Percentiles rank a stretch among this genome's conserved stretches.
phyloP scores from a whole-genome alignment of 2,329 filamentous ascomycete species.

The Acarospora socialis region DNA sequence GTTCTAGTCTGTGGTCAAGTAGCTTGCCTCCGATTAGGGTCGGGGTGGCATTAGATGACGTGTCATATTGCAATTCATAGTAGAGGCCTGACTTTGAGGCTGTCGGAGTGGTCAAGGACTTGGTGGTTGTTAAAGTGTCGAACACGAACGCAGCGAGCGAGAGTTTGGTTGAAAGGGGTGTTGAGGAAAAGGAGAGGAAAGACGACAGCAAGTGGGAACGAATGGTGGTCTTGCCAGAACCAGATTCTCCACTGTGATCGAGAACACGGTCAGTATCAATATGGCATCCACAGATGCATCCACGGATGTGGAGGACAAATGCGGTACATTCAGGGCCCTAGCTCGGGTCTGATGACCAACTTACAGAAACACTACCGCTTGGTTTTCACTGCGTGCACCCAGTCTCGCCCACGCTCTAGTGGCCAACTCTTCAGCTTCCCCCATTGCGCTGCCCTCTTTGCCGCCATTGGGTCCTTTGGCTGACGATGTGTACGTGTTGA shows the following conservation, averaged over 20 bases:
- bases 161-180: conserved; percentile 81
- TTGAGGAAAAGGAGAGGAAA: conserved; percentile 77
- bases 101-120: conserved; percentile 86
- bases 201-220: conserved; percentile 77
- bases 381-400: conserved; percentile 80
- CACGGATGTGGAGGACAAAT: no score
- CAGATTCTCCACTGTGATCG: conserved; percentile 70
- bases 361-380: conserved; percentile 84
- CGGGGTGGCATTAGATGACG: conserved; percentile 66
- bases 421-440: conserved; percentile 82
- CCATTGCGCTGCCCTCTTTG: conserved; percentile 83
- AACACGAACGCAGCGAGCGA: conserved; percentile 92
- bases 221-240: conserved; percentile 88
- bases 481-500: conserved; percentile 91
- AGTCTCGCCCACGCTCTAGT: conserved; percentile 72
- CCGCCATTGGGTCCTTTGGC: conserved; percentile 78
- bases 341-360: conserved; percentile 26
- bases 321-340: no score
- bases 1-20: conserved; percentile 80
- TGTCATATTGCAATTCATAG: conserved; percentile 94
- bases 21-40: conserved; percentile 88
- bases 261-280: conserved; percentile 18
- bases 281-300: no score
- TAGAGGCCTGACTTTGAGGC: conserved; percentile 93
- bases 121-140: conserved; percentile 90